Conservation (phyloP, 371 early-diverging fungal genomes). For the Nematocida parisii region DNA sequence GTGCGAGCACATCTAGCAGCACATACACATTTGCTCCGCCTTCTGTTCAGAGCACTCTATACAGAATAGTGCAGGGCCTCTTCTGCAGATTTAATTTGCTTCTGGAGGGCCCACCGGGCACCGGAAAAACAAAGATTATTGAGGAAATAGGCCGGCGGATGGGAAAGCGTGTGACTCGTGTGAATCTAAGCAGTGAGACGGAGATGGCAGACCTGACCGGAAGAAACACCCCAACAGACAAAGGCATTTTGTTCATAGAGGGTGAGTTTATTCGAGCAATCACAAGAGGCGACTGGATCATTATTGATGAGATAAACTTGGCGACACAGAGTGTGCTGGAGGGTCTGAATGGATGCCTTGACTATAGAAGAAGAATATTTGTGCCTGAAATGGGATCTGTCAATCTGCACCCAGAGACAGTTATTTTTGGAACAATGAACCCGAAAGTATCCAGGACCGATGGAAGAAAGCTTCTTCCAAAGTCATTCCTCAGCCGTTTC, state of each 20-base stretch:
- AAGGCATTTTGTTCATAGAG: constrained; percentile 69
- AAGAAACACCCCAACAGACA: constrained; percentile 61
- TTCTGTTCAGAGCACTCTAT: constrained; percentile 73
- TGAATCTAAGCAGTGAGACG: constrained; percentile 96
- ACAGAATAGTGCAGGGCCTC: constrained; percentile 83
- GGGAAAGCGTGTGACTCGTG: constrained; percentile 77
- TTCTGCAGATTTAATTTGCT: constrained; percentile 80
- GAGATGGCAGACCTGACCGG: constrained; percentile 98
- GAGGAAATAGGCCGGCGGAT: constrained; percentile 78
- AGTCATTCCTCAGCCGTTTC: constrained; percentile 93
- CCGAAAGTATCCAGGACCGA: constrained; percentile 84
- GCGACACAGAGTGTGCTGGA: constrained; percentile 97
- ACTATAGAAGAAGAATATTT: constrained; percentile 89
- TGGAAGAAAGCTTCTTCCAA: constrained; percentile 94
- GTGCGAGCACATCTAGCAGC: background rate
- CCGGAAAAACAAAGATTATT: constrained; percentile 92
- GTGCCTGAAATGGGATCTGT: constrained; percentile 40
- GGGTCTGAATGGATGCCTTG: constrained; percentile 95
- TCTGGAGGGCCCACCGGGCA: constrained; percentile 91
- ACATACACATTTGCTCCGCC: constrained; percentile 53
- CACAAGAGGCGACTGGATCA: constrained; percentile 89
- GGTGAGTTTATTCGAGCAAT: constrained; percentile 90
- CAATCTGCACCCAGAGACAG: constrained; percentile 72
- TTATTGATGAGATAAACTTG: constrained; percentile 96
- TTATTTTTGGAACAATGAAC: constrained; percentile 96